Conservation (phyloP, 2,329 filamentous ascomycete species). For the Taxawa tesnikishii region DNA sequence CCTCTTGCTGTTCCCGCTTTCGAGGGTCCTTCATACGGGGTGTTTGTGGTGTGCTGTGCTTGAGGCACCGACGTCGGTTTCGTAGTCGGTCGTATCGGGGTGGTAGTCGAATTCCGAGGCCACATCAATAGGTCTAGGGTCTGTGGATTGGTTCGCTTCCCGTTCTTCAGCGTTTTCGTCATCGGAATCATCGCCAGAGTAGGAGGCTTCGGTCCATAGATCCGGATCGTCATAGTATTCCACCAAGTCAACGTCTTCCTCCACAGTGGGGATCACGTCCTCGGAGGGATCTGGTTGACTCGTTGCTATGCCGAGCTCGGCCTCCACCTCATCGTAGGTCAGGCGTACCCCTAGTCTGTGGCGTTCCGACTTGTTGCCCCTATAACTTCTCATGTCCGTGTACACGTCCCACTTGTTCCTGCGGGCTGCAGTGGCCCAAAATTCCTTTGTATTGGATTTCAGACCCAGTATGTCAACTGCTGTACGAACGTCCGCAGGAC, state of each 20-base stretch:
- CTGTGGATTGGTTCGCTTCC: not conserved
- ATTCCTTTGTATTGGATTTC: conserved; percentile 30
- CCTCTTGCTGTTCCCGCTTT: conserved; percentile 18
- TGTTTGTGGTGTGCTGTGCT: not conserved
- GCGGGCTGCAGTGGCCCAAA: conserved; percentile 40
- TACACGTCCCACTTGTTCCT: conserved; percentile 41
- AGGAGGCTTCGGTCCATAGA: conserved; percentile 12
- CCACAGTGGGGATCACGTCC: conserved; percentile 6
- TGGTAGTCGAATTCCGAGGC: no score
- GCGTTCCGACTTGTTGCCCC: no score
- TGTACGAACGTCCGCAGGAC: conserved; percentile 37
- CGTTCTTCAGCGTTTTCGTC: conserved; percentile 4
- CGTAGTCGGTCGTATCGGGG: not conserved
- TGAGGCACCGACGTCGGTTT: not conserved
- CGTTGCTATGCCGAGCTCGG: conserved; percentile 18
- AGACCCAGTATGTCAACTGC: conserved; percentile 44
- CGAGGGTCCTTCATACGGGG: conserved; percentile 6
- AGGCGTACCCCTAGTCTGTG: conserved; percentile 15
- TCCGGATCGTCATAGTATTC: conserved; percentile 35
- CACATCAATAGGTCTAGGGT: no score
- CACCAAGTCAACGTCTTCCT: conserved; percentile 19
- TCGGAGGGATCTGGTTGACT: not conserved
- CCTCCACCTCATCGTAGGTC: conserved; percentile 30
- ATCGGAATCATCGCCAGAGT: conserved; percentile 9
- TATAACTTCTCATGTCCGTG: conserved; percentile 17